Evolutionary conservation across 805 yeast genomes (phyloP), one percentile per base, ranked within the genome.

Genomic region (Metschnikowia matae): DNA sequence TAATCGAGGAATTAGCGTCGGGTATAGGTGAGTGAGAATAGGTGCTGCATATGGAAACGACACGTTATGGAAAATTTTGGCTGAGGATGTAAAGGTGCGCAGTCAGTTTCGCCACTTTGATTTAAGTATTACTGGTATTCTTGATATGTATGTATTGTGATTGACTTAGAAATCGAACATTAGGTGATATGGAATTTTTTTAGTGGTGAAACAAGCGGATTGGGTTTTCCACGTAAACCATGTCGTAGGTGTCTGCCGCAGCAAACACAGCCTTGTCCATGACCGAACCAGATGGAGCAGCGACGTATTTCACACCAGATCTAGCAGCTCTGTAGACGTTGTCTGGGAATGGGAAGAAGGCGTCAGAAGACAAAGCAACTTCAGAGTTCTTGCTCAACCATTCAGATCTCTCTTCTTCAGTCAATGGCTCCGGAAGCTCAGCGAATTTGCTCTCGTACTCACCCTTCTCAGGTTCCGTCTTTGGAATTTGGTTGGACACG

Each of bases 331-430:
- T 84, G 83, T 92, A 90, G 61, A 94, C 96, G 67, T 94, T 94
- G 73, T 94, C 99, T 59, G 98, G 94, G 94, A 94, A 94, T 74
- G 99, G 99, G 96, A 94, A 94, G 83, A 94, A 94, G 29, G 99
- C 99, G 69, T 94, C 99, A 3, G 97, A 90, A 15, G 97, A 86
- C 61, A 91, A 78, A 11, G 98, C 90, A 50, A 94, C 99, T 62
- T 88, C 84, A 52, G 76, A 81, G 69, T 90, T 80, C 75, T 90
- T 82, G 54, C 74, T 62, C 58, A 86, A 73, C 98, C 98, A 94
- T 62, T 87, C 96, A 57, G 76, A 74, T 73, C 92, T 89, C 78
- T 94, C 99, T 56, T 78, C 83, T 26, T 70, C 73, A 46, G 96
- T 84, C 61, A 94, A 78, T 48, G 96, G 96, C 60, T 73, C 78